Conservation (phyloP, 73 alveolate species). For the Effrenium voratum region DNA sequence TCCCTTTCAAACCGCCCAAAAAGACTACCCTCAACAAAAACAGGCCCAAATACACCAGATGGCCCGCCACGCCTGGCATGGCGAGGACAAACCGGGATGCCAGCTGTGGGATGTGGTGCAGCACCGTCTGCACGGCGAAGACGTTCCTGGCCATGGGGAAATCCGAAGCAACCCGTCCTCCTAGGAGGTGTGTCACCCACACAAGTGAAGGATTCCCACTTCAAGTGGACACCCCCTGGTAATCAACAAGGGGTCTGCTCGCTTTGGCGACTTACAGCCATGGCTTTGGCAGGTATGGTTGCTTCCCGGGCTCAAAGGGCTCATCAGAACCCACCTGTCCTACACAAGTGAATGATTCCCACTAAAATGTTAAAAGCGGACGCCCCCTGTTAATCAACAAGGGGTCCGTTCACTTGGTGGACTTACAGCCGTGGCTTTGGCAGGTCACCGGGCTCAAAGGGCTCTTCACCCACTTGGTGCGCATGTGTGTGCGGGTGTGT, state of each 20-base stretch:
- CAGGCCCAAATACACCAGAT: background rate
- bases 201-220: background rate
- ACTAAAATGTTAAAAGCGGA: background rate
- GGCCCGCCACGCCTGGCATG: background rate
- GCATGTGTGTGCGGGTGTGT: no score
- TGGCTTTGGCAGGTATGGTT: no score
- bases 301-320: no score
- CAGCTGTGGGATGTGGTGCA: constrained; percentile 37
- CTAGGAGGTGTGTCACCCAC: background rate
- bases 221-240: background rate
- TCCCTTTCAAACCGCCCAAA: background rate
- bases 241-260: background rate
- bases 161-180: background rate
- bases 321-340: no score
- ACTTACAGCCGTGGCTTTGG: no score
- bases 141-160: background rate
- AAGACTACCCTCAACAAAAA: background rate
- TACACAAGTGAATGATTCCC: background rate
- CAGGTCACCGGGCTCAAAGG: no score
- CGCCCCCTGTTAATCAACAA: background rate
- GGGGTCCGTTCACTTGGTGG: no score
- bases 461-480: no score
- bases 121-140: constrained; percentile 35
- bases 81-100: constrained; percentile 34
- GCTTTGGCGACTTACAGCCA: no score